These are phyloP conservation scores for Stachybotrys echinatus DNA, from an alignment of 2,329 filamentous ascomycete genomes.

Conservation along the genomic window DNA sequence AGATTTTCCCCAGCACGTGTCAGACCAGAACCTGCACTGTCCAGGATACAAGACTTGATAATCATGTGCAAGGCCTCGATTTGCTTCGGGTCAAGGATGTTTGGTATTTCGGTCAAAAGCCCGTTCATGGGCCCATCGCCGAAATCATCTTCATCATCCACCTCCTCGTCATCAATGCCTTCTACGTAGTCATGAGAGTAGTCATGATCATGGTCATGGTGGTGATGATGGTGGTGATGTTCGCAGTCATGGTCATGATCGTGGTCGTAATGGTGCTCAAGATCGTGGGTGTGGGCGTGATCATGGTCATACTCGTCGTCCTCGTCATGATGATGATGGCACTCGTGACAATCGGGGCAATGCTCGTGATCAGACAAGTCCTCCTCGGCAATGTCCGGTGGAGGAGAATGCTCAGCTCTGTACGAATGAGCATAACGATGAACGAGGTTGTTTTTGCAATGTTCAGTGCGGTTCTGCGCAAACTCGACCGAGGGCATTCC, in stretches of 20 bases:
- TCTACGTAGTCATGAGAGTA: constrained; percentile 41
- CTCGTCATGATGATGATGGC: constrained; percentile 29
- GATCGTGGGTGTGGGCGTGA: constrained; percentile 10
- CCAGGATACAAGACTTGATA: constrained; percentile 89
- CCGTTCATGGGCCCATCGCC: constrained; percentile 75
- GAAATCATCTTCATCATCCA: constrained; percentile 73
- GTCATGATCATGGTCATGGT: constrained; percentile 29
- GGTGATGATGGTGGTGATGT: constrained; percentile 23
- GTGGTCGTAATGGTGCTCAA: constrained; percentile 25
- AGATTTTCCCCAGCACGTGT: constrained; percentile 71
- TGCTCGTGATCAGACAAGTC: constrained; percentile 31
- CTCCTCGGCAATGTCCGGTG: constrained; percentile 29
- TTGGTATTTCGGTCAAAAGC: constrained; percentile 85
- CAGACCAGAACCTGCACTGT: constrained; percentile 66
- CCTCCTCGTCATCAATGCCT: constrained; percentile 60
- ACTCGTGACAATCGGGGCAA: constrained; percentile 27
- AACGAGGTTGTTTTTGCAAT: constrained; percentile 55
- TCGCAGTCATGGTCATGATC: constrained; percentile 22
- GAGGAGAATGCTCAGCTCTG: constrained; percentile 33
- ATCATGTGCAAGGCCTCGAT: constrained; percentile 97
- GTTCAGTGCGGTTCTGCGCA: constrained; percentile 50
- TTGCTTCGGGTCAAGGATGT: constrained; percentile 89
- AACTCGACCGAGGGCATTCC: constrained; percentile 57
- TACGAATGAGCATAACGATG: constrained; percentile 47
- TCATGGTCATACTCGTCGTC: constrained; percentile 17